These are phyloP conservation scores for Neostapfia colusana DNA, from an alignment of 176 grass and related monocot genomes.

Conservation along the genomic window DNA sequence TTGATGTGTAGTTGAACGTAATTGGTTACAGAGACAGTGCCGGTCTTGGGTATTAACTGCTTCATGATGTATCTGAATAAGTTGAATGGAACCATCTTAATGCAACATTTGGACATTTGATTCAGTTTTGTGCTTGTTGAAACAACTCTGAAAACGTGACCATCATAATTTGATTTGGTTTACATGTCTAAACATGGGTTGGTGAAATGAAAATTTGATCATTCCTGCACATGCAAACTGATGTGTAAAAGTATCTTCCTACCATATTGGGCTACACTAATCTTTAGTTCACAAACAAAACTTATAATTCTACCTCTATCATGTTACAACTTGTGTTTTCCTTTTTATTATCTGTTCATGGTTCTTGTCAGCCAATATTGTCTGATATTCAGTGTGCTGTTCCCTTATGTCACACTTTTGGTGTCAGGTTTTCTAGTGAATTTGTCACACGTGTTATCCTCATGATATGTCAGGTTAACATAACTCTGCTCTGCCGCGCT, in stretches of 20 bases:
- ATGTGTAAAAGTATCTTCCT: not conserved
- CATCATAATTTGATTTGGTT: not conserved
- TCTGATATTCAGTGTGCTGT: not conserved
- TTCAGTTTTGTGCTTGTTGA: not conserved
- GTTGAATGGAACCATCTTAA: not conserved
- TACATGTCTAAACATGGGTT: not conserved
- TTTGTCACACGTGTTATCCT: not conserved
- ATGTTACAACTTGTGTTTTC: conserved; percentile 16
- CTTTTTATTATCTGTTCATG: not conserved
- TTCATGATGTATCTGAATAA: not conserved
- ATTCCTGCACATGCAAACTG: not conserved
- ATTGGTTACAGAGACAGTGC: conserved; percentile 1
- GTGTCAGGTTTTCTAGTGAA: not conserved
- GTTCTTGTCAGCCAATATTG: not conserved
- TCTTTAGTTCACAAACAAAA: conserved; percentile 7
- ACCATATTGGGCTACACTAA: not conserved
- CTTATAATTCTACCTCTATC: not conserved
- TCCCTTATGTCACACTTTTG: not conserved
- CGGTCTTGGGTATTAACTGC: not conserved
- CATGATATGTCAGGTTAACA: not conserved
- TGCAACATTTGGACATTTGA: not conserved
- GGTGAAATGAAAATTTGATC: not conserved
- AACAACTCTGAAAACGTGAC: not conserved
- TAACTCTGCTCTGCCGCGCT: not conserved
- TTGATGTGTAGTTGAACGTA: too few species aligned